A percentile compares a stretch with the other conserved stretches of the same genome.
Evolutionary conservation across 805 yeast species (phyloP).

Genomic region (Blastobotrys parvus): DNA sequence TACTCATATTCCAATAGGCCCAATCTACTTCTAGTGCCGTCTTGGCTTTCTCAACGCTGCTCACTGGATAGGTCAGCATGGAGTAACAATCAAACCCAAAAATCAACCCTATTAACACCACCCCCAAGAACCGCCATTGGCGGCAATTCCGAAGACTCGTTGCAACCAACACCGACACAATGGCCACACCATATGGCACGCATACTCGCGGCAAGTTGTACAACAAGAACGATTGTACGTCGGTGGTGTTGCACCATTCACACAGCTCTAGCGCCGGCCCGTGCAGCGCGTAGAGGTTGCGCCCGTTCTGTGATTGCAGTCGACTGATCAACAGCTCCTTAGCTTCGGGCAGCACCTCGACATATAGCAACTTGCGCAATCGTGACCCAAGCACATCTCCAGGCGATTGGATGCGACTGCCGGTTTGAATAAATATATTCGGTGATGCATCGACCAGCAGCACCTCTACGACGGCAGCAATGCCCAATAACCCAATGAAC

Average conservation of each 20-base stretch:
- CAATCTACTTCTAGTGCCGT: too few species aligned
- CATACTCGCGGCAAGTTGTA: constrained; percentile 14
- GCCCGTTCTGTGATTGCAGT: constrained; percentile 9
- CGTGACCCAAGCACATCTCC: constrained; percentile 14
- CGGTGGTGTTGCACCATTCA: constrained; percentile 15
- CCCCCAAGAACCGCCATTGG: constrained; percentile 8
- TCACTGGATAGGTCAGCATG: not conserved
- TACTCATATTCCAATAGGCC: not conserved
- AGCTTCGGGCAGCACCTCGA: constrained; percentile 2
- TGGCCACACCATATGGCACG: constrained; percentile 14
- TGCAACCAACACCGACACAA: constrained; percentile 9
- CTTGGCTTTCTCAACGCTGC: not conserved
- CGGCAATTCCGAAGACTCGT: constrained; percentile 9
- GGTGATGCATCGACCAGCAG: not conserved
- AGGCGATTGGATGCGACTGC: constrained; percentile 14
- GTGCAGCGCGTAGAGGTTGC: constrained; percentile 15
- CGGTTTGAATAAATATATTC: constrained; percentile 13
- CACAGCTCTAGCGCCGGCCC: constrained; percentile 19
- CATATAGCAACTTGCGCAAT: constrained; percentile 3
- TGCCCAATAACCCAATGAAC: not conserved
- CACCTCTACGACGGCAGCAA: not conserved
- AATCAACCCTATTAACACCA: constrained; percentile 1
- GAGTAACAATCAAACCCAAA: not conserved
- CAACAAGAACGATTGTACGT: constrained; percentile 8
- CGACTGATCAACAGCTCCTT: constrained; percentile 11